Percentiles rank a stretch among this genome's conserved stretches.
phyloP scores from a whole-genome alignment of 768 basidiomycete genomes.

The Cyclocybe cylindracea region DNA sequence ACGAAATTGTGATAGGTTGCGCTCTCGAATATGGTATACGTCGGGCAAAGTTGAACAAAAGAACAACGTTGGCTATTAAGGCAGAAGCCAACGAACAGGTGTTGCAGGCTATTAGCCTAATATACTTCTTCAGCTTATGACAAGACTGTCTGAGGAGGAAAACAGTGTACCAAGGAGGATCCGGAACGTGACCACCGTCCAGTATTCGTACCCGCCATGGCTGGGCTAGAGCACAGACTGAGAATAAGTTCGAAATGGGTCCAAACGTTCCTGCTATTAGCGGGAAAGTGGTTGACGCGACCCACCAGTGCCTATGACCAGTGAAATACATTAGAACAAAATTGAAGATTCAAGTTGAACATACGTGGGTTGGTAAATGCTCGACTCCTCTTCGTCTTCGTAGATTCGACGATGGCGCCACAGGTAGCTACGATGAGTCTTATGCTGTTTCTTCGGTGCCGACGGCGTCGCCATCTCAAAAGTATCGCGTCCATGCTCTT shows the following conservation, averaged over 20 bases:
- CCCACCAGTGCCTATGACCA: conserved; percentile 37
- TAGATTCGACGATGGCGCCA: conserved; percentile 29
- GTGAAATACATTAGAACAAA: background rate
- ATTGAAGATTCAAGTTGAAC: background rate
- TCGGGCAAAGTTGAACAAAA: conserved; percentile 40
- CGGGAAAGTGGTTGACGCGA: conserved; percentile 40
- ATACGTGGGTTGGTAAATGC: conserved; percentile 22
- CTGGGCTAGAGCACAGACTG: conserved; percentile 35
- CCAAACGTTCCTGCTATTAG: conserved; percentile 42
- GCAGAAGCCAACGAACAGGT: conserved; percentile 32
- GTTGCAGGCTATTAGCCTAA: conserved; percentile 34
- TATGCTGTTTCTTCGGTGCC: background rate
- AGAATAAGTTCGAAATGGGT: conserved; percentile 40
- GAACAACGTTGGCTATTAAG: conserved; percentile 32
- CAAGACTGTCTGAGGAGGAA: background rate
- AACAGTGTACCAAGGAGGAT: conserved; percentile 33
- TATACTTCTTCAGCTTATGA: background rate
- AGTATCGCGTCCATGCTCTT: too few species aligned
- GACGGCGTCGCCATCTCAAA: too few species aligned
- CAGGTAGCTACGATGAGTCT: background rate
- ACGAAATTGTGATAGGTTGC: conserved; percentile 35
- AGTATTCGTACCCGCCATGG: conserved; percentile 30
- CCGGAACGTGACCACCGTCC: conserved; percentile 18
- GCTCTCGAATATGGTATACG: conserved; percentile 34
- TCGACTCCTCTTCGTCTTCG: conserved; percentile 24